These are phyloP conservation scores for Spergularia marina DNA, from an alignment of 148 eudicot species.

Conservation along the genomic window DNA sequence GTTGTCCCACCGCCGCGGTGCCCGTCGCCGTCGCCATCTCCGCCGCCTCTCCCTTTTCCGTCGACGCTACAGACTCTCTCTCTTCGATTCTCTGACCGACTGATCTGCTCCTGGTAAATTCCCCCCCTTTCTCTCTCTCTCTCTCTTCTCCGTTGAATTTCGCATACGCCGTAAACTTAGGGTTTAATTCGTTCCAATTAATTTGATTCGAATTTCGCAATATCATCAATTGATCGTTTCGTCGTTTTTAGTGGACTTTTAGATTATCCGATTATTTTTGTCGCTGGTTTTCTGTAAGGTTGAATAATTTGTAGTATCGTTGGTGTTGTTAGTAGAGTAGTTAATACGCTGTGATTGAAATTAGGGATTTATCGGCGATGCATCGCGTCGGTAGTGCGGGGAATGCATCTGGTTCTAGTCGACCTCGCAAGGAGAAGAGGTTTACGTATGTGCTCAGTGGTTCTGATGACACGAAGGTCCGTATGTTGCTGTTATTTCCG, in stretches of 20 bases:
- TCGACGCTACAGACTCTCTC: no score
- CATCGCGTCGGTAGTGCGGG: constrained; percentile 96
- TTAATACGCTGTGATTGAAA: background rate
- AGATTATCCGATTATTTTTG: no score
- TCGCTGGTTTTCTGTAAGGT: background rate
- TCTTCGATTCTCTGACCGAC: no score
- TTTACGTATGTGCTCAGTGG: constrained; percentile 78
- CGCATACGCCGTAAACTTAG: background rate
- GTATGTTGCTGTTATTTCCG: background rate
- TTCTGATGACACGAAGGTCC: constrained; percentile 84
- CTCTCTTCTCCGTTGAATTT: background rate
- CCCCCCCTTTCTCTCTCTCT: background rate
- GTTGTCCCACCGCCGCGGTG: no score
- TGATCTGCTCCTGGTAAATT: no score
- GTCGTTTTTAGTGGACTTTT: background rate
- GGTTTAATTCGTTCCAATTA: background rate
- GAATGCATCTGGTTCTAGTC: constrained; percentile 70
- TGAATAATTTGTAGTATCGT: background rate
- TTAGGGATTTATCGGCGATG: constrained; percentile 53
- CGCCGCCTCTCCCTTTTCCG: no score
- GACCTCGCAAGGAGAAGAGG: constrained; percentile 91
- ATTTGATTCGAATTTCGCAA: background rate
- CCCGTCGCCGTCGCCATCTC: no score
- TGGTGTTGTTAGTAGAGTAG: background rate
- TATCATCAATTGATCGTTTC: background rate